These are phyloP conservation scores for Verticillium dahliae DNA, from an alignment of 2,329 filamentous ascomycete genomes.

Conservation along the genomic window DNA sequence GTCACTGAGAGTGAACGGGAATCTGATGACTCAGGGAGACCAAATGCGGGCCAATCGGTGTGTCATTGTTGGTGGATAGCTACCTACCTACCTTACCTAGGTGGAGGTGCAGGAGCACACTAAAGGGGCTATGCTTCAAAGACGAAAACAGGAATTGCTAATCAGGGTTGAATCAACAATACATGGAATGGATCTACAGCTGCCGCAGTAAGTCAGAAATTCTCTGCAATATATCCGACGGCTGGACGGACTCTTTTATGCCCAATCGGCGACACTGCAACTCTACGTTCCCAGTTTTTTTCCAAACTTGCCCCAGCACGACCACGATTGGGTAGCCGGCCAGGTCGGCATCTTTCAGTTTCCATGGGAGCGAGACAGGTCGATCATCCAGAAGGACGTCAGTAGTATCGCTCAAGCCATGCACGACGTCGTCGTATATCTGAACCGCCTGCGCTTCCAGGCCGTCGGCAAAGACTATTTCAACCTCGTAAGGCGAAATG, in stretches of 20 bases:
- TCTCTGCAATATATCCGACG: slow-evolving; percentile 9
- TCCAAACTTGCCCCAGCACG: slow-evolving; percentile 69
- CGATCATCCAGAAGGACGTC: slow-evolving; percentile 75
- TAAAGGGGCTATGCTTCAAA: too few species aligned
- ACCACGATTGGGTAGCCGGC: slow-evolving; percentile 83
- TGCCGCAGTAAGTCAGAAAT: slow-evolving; percentile 41
- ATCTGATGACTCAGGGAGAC: background rate
- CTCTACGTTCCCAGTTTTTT: slow-evolving; percentile 53
- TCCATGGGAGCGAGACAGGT: slow-evolving; percentile 66
- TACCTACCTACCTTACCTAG: too few species aligned
- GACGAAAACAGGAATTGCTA: background rate
- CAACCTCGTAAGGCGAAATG: slow-evolving; percentile 78
- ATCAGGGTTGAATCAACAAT: background rate
- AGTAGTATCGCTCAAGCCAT: slow-evolving; percentile 19
- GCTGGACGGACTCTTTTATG: slow-evolving; percentile 19
- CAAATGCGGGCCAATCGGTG: too few species aligned
- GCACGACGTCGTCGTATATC: slow-evolving; percentile 57
- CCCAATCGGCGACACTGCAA: slow-evolving; percentile 70
- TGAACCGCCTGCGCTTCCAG: slow-evolving; percentile 40
- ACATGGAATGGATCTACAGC: slow-evolving; percentile 30
- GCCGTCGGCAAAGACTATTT: slow-evolving; percentile 52
- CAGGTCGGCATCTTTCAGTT: slow-evolving; percentile 82
- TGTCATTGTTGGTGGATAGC: too few species aligned
- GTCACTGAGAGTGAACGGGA: background rate
- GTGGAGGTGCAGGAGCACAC: too few species aligned